Evolutionary conservation across 768 basidiomycete species (phyloP).

Genomic region (Leccinellum albellum): DNA sequence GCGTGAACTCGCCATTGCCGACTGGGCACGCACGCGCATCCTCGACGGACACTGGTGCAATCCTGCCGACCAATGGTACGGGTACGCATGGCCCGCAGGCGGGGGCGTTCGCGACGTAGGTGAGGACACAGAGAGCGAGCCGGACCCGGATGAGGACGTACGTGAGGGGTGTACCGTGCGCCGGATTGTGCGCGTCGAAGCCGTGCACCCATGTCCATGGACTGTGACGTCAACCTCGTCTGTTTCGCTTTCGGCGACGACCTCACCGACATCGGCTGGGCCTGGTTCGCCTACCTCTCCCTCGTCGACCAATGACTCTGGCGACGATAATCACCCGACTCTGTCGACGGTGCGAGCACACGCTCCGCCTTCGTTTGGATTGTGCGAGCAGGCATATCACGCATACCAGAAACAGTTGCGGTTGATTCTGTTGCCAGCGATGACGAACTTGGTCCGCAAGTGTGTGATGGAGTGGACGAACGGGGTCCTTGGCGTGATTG

Average conservation of each 20-base stretch:
- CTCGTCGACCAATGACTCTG: conserved; percentile 7
- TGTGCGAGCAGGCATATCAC: conserved; percentile 63
- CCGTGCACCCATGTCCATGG: conserved; percentile 63
- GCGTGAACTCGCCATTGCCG: conserved; percentile 56
- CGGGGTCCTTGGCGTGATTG: conserved; percentile 35
- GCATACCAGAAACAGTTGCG: conserved; percentile 59
- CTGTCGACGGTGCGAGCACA: conserved; percentile 45
- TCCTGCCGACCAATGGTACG: conserved; percentile 69
- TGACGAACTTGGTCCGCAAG: conserved; percentile 66
- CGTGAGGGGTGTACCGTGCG: conserved; percentile 17
- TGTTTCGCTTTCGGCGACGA: conserved; percentile 3
- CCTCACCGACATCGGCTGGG: conserved; percentile 20
- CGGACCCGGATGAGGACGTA: conserved; percentile 22
- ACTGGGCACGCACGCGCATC: conserved; percentile 69
- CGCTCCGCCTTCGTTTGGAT: conserved; percentile 54
- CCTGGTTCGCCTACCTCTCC: conserved; percentile 26
- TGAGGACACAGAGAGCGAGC: conserved; percentile 28
- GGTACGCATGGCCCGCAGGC: conserved; percentile 38
- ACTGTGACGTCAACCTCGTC: conserved; percentile 25
- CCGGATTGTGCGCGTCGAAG: conserved; percentile 21
- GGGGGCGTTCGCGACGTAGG: conserved; percentile 28
- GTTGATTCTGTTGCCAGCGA: conserved; percentile 56
- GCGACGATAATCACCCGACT: conserved; percentile 43
- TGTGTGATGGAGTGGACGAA: conserved; percentile 60
- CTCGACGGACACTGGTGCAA: conserved; percentile 75